Conservation (phyloP, 2,329 filamentous ascomycete species). For the Paracoccidioides lutzii region DNA sequence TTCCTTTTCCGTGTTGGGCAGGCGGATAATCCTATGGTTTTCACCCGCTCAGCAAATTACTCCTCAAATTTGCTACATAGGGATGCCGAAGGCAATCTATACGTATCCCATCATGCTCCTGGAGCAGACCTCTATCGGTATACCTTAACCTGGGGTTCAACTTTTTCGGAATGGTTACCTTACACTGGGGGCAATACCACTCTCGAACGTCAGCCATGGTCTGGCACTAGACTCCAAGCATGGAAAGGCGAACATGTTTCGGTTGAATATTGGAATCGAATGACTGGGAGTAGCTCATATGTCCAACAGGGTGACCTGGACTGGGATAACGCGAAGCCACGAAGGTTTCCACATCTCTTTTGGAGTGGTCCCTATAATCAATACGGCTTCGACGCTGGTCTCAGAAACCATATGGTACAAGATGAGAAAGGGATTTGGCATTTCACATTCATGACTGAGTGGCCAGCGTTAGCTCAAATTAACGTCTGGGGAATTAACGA, state of each 20-base stretch:
- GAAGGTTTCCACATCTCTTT: slow-evolving; percentile 50
- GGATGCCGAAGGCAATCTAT: slow-evolving; percentile 31
- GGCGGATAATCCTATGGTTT: slow-evolving; percentile 43
- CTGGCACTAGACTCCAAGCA: slow-evolving; percentile 43
- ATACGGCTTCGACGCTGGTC: slow-evolving; percentile 50
- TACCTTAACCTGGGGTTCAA: slow-evolving; percentile 47
- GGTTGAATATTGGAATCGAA: slow-evolving; percentile 50
- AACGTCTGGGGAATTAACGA: slow-evolving; percentile 57
- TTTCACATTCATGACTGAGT: slow-evolving; percentile 50
- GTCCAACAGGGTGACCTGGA: slow-evolving; percentile 46
- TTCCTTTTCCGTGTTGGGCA: slow-evolving; percentile 48
- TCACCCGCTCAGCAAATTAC: slow-evolving; percentile 41
- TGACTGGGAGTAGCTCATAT: slow-evolving; percentile 47
- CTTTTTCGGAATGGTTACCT: slow-evolving; percentile 45
- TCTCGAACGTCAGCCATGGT: slow-evolving; percentile 41
- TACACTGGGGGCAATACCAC: slow-evolving; percentile 42
- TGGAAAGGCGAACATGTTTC: slow-evolving; percentile 52
- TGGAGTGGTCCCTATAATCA: slow-evolving; percentile 51
- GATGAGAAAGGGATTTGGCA: slow-evolving; percentile 40
- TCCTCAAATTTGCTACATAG: slow-evolving; percentile 37
- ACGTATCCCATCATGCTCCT: slow-evolving; percentile 45
- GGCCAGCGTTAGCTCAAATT: slow-evolving; percentile 48
- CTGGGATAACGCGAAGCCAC: slow-evolving; percentile 26
- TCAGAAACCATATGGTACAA: slow-evolving; percentile 41
- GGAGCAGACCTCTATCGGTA: slow-evolving; percentile 52